Base-by-base conservation (phyloP, 2,329 filamentous ascomycete species). In the Xylariomycetidae sp. region DNA sequence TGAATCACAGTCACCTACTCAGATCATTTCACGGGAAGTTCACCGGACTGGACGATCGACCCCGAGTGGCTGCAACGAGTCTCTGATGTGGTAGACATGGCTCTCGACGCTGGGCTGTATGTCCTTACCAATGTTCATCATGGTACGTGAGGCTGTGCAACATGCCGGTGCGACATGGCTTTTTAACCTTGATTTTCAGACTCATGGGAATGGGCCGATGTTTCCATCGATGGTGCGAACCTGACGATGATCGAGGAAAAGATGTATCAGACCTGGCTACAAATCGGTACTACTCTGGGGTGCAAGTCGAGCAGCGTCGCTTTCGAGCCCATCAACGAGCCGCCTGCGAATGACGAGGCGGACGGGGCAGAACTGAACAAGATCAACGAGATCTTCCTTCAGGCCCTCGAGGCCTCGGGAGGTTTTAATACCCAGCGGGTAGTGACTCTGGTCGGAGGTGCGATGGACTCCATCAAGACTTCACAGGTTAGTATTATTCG, bases 261-360 rank as follows among this genome's bases (percentile, higher is more conserved):
- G 40, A 73, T 80, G 39, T 66, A 69, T 16, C 58, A 61, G 8
- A 60, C 77, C 3, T 80, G 75, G 77, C 59, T 66, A 15, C 76
- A 80, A 46, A 76, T 79, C 41, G 74, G 65, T 9, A 61, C 58
- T 4, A 68, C 67, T 38, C 56, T 79, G 16, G 71, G 63, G 2
- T 77, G 72, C 56, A 75, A 75, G 48, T 67, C 70, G 1, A 67
- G 64, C 17, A 54, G 60, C 12, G 64, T 80, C 3, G 69, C 73
- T 1, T 72, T 80, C 34, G 76, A 80, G 47, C 62, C 74, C 1
- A 72, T 80, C 46, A 80, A 80, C 39, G 75, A 80, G 45, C 71
- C 74, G 0, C 66, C 72, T 0, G 73, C 69, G 26, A 64, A 66
- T 1, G 74, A 66, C 0, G 62, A 65, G 4, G 65, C 60, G 14